Evolutionary conservation across 306 rosid species (phyloP), one percentile per base, ranked within the genome.

Genomic region (barrel medic (Medicago truncatula)): DNA sequence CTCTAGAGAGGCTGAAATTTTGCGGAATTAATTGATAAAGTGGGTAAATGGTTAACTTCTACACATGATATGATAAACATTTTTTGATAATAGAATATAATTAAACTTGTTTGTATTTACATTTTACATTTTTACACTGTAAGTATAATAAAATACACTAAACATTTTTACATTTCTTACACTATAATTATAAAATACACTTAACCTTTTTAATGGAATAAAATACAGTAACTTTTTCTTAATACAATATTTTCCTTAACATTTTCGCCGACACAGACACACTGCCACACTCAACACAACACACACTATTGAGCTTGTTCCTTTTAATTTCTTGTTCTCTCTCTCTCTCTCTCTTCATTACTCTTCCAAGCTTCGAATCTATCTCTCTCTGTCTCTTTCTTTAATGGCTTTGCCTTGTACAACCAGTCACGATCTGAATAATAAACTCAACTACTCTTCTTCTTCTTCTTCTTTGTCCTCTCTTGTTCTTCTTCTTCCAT

Each of bases 351-450:
- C 89, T 86, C 89, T 74, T 86, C 89, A 74, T 88, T 71, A 82
- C 92, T 82, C 77, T 50, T 82, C 77, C 56, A 87, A 89, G 92
- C 92, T 91, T 88, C 88, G 96, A 91, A 87, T 89, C 90, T 86
- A 85, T 89, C 90, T 86, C 88, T 63, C 39, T 71, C 73, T 80
- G 86, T 85, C 85, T 80, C 84, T 90, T 89, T 82, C 83, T 83
- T 89, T 85, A 87, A 87, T 91, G 96, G 86, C 90, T 54, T 79
- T 89, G 82, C 81, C 84, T 82, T 83, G 64, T 64, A 23, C 82
- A 76, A 70, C 84, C 58, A 56, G 71, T 82, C 81, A 58, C 86
- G 80, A 91, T 90, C 97, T 85, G 81, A 43, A 11, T 1, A 60
- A 44, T 1, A 60, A 44, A 67, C 75, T 82, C 72, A 76, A 78